Percentiles rank a stretch among this genome's conserved stretches.
Conservation (phyloP, 768 basidiomycete species). For the Lentinula raphanica region DNA sequence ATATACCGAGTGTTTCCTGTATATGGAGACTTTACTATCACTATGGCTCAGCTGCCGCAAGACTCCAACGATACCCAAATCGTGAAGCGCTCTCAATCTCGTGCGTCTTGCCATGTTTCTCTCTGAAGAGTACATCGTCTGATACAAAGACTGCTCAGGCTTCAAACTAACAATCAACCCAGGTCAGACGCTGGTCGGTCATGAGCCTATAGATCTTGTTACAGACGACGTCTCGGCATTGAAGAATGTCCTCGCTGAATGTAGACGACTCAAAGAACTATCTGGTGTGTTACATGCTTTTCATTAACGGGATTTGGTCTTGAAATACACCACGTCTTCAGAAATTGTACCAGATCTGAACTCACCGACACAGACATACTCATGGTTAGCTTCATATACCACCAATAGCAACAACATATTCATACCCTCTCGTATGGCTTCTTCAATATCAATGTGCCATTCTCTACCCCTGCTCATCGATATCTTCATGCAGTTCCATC, state of each 20-base stretch:
- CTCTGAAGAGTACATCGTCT: not conserved
- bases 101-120: conserved; percentile 25
- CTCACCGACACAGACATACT: conserved; percentile 31
- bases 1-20: conserved; percentile 55
- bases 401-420: conserved; percentile 15
- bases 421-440: conserved; percentile 25
- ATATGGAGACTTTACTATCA: conserved; percentile 45
- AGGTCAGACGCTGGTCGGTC: conserved; percentile 5
- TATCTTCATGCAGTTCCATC: conserved; percentile 30
- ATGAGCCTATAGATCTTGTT: conserved; percentile 35
- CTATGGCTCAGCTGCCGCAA: conserved; percentile 50
- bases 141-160: not conserved
- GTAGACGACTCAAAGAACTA: conserved; percentile 48
- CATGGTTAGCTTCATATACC: conserved; percentile 43
- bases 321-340: not conserved
- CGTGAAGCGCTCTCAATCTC: conserved; percentile 28
- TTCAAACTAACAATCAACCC: conserved; percentile 10
- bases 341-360: conserved; percentile 13
- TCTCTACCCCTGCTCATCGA: conserved; percentile 3
- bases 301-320: not conserved
- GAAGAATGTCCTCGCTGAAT: conserved; percentile 45
- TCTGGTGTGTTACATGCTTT: conserved; percentile 31
- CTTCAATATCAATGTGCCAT: not conserved
- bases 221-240: conserved; percentile 46
- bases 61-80: conserved; percentile 23